Evolutionary conservation across 1,284 basidiomycete species (phyloP).

Genomic region (Ganoderma sp.): DNA sequence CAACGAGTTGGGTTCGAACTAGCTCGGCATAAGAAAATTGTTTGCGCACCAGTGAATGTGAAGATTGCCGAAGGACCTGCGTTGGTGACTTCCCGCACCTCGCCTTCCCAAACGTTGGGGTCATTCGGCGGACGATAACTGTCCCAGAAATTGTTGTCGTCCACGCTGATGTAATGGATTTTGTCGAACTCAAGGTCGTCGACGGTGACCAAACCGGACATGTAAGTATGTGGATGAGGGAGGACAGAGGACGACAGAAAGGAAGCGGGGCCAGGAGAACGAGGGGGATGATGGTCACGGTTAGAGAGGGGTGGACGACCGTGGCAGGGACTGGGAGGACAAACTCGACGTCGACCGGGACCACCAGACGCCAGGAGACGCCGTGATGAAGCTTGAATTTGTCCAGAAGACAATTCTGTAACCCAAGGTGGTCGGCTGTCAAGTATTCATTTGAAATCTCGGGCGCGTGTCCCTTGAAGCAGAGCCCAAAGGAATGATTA

Average conservation of each 20-base stretch:
- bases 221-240: not conserved
- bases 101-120: conserved; percentile 13
- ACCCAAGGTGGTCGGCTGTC: not conserved
- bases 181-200: conserved; percentile 6
- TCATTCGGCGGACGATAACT: conserved; percentile 5
- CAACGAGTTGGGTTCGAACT: too few relatives aligned
- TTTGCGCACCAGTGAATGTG: conserved; percentile 19
- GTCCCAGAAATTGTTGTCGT: not conserved
- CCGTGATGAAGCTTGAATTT: not conserved
- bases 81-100: not conserved
- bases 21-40: not conserved
- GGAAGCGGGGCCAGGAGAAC: not conserved
- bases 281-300: not conserved
- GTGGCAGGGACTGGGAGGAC: not conserved
- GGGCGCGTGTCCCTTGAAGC: not conserved
- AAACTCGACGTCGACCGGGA: not conserved
- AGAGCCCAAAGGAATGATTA: not conserved
- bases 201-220: conserved; percentile 10
- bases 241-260: not conserved
- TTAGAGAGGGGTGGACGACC: not conserved
- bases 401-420: not conserved
- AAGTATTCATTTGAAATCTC: not conserved
- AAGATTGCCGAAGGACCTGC: conserved; percentile 15
- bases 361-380: not conserved
- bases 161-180: conserved; percentile 2